phyloP scores from a whole-genome alignment of 2,329 filamentous ascomycete species.

The Acrodontium crateriforme region DNA sequence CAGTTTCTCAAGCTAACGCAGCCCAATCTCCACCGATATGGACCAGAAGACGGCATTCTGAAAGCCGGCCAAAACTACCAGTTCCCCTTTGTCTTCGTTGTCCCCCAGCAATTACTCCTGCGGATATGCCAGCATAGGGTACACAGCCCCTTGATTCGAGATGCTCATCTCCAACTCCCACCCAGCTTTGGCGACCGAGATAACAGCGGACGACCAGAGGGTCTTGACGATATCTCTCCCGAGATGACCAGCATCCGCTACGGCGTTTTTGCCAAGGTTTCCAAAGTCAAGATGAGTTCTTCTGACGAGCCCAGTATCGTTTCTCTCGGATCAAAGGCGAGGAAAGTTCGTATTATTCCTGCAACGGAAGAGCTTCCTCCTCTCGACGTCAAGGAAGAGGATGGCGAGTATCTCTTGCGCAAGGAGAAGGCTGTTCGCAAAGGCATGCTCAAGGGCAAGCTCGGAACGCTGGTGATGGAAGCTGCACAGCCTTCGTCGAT shows the following conservation, averaged over 20 bases:
- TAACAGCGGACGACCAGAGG: conserved; percentile 30
- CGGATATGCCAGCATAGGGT: conserved; percentile 43
- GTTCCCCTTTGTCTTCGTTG: conserved; percentile 50
- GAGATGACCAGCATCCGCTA: conserved; percentile 50
- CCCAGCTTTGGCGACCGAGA: conserved; percentile 45
- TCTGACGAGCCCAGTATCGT: conserved; percentile 26
- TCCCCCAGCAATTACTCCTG: conserved; percentile 47
- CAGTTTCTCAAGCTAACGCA: conserved; percentile 49
- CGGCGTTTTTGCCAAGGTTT: conserved; percentile 28
- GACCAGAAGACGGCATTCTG: conserved; percentile 42
- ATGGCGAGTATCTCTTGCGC: conserved; percentile 38
- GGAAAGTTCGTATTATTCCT: conserved; percentile 47
- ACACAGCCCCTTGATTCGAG: conserved; percentile 37
- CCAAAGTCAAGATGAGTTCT: conserved; percentile 30
- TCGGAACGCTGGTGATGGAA: conserved; percentile 44
- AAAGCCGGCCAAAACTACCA: conserved; percentile 41
- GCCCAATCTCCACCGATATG: conserved; percentile 39
- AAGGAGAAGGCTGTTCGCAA: conserved; percentile 48
- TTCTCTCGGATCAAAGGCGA: conserved; percentile 36
- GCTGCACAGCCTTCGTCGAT: conserved; percentile 45
- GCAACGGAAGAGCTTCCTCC: conserved; percentile 46
- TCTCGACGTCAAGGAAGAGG: conserved; percentile 34
- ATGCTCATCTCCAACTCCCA: conserved; percentile 44
- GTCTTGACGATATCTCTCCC: conserved; percentile 48
- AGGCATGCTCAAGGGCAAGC: conserved; percentile 43